phyloP scores from a whole-genome alignment of 1,284 basidiomycete genomes.

The Cutaneotrichosporon cutaneum region DNA sequence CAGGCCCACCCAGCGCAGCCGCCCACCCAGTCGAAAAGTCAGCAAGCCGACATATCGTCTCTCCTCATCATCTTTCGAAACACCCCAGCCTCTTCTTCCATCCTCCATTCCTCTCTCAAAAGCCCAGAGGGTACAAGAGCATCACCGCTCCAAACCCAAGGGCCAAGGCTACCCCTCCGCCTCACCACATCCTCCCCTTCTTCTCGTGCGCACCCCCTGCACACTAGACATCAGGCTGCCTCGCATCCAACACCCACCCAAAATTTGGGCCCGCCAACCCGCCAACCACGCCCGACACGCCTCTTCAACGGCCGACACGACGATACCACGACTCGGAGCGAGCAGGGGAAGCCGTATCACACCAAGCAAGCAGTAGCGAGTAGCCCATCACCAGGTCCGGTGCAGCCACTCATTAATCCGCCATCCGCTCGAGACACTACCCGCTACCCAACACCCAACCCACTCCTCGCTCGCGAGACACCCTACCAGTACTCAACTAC shows the following conservation, averaged over 20 bases:
- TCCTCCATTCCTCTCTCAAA: background rate
- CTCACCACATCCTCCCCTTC: background rate
- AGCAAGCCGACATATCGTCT: background rate
- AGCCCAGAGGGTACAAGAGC: background rate
- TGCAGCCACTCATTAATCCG: background rate
- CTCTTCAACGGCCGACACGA: background rate
- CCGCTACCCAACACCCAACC: background rate
- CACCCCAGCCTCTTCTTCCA: background rate
- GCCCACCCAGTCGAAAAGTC: background rate
- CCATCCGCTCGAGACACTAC: background rate
- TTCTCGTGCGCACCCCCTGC: background rate
- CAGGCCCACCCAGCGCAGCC: too few relatives aligned
- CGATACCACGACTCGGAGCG: background rate
- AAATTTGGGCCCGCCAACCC: background rate
- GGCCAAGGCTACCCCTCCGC: background rate
- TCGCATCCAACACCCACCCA: background rate
- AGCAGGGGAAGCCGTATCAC: background rate
- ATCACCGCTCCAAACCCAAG: background rate
- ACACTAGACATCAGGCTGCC: background rate
- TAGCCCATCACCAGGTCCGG: background rate
- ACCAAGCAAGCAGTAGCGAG: background rate
- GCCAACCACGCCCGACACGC: background rate
- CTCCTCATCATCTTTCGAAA: conserved; percentile 6
- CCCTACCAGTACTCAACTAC: background rate
- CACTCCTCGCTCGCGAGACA: background rate